Base-by-base conservation (phyloP, 139 green algal genomes). In the Coelastrella sp. region DNA sequence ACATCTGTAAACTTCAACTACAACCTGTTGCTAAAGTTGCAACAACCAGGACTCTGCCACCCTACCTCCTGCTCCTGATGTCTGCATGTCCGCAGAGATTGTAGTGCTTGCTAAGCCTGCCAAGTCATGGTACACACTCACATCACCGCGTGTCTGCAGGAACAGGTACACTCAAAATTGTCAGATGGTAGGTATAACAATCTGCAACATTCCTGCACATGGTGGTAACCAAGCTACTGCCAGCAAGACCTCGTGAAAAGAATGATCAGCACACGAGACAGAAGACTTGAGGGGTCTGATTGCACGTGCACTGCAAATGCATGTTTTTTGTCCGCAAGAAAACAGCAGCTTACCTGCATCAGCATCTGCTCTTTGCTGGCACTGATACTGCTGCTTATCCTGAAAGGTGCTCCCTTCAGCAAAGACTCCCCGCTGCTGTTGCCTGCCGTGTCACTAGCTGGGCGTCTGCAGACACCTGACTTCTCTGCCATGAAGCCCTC, bases 41-140 rank as follows among this genome's bases (percentile, higher is more conserved):
- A 8, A 53, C 45, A 53, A 11, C 45, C 45, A 53, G 45, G 11
- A 53, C 53, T 64, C 48, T 64, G 53, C 6, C 21, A n/a, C 1
- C 45, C 1, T 34, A 81, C 77, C 77, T 34, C 40, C 62, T 27
- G 78, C 45, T 59, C 66, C 48, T 34, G 38, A 86, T 35, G 85
- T 88, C 82, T 92, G 89, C 34, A 88, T 1, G 81, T 93, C 90
- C 19, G 85, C 81, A 1, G 84, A 85, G 9, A 93, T 77, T 3
- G 86, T 85, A 25, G 87, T 91, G 74, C 88, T 93, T 71, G 78
- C 86, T 2, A 51, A 40, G 25, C 90, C 90, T 11, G 85, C 57
- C 9, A 79, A 53, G 86, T 93, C 90, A 64, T 91, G 88, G 48
- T 93, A 93, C 2, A 91, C 21, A 1, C 86, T 91, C 48, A 84